These are phyloP conservation scores for Exophiala mesophila DNA, from an alignment of 2,329 filamentous ascomycete species.

Conservation along the genomic window DNA sequence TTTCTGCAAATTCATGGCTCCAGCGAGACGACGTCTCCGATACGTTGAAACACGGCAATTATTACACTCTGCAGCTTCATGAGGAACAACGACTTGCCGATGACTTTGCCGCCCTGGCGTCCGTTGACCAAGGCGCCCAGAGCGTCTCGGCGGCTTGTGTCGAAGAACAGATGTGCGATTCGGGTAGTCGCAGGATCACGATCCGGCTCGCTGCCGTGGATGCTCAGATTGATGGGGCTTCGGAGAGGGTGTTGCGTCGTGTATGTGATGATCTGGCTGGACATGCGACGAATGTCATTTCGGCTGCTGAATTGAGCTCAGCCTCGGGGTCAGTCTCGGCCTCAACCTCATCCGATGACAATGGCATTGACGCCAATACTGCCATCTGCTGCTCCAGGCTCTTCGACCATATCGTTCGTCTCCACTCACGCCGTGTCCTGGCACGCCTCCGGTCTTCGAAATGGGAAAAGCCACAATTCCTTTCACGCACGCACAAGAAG, in stretches of 20 bases:
- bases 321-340: too few relatives aligned
- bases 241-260: not conserved
- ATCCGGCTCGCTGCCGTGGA: conserved; percentile 16
- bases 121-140: conserved; percentile 27
- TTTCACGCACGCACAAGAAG: conserved; percentile 19
- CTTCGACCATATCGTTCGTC: not conserved
- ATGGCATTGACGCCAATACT: not conserved
- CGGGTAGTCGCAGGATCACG: conserved; percentile 1
- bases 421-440: conserved; percentile 1
- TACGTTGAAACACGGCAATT: not conserved
- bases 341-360: too few relatives aligned
- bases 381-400: not conserved
- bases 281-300: not conserved
- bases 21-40: not conserved
- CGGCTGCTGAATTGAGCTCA: not conserved
- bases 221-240: not conserved
- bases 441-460: conserved; percentile 18
- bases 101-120: conserved; percentile 30
- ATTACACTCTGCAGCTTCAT: conserved; percentile 1
- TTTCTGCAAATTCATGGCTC: not conserved
- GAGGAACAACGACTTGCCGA: conserved; percentile 30
- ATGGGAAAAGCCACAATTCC: conserved; percentile 16
- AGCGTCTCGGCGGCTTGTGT: conserved; percentile 31
- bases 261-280: not conserved
- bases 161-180: conserved; percentile 22